Base-by-base conservation (phyloP, 257 asterid species). In the Penstemon newberryi region DNA sequence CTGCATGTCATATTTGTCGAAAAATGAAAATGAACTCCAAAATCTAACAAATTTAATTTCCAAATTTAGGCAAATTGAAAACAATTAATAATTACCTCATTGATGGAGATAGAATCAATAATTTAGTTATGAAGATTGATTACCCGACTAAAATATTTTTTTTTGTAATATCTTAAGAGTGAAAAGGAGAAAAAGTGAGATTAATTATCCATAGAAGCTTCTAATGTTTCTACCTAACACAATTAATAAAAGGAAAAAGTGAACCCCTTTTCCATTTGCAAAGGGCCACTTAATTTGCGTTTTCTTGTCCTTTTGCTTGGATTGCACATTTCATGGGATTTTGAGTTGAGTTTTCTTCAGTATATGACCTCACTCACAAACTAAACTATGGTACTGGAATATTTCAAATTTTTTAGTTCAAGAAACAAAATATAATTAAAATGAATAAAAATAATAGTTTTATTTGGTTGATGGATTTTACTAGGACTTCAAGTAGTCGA, bases 221-320 rank as follows among this genome's bases (percentile, higher is more conserved):
- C 90, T 82, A 82, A 59, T 73, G 82, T 81, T 67, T 80, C 82
- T 75, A 87, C 95, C 96, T 87, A 89, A 84, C 92, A 59, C 91
- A 71, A 76, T 77, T 75, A 72, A 70, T 71, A 77, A 74, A 58
- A 4, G 41, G 63, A 70, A 76, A 75, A 65, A 65, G 78, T 49
- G 76, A 72, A 46, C 41, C 63, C 63, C 75, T 74, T 87, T 87
- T 68, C 76, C 65, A 69, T 65, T 67, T 65, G 67, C 75, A 55
- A 84, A 84, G 81, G 75, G 85, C 68, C 83, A 70, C 50, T 58
- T 4, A 19, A 63, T 66, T 59, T 59, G 65, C 0, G 43, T 45
- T 61, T 56, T 64, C 40, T 6, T 73, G 76, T 13, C 77, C 63
- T 68, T 66, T 68, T 66, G 12, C 53, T 68, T 18, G 2, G 64